Conservation (phyloP, 1,284 basidiomycete species). For the Austroboletus novae-zelandiae region DNA sequence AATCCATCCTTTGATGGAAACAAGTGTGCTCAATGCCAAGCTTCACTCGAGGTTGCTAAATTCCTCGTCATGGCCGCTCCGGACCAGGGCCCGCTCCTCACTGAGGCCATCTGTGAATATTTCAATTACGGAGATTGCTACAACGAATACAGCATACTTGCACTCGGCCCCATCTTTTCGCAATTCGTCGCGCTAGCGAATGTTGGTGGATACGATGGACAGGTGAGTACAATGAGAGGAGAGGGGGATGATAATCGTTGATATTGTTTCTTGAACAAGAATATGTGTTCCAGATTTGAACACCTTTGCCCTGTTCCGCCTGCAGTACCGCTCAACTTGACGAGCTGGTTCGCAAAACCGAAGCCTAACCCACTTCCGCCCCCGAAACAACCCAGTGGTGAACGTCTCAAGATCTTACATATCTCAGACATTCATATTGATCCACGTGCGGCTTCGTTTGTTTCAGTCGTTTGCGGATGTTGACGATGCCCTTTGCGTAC, state of each 20-base stretch:
- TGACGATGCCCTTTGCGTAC: neutral
- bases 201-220: slow-evolving; percentile 62
- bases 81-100: slow-evolving; percentile 53
- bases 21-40: slow-evolving; percentile 59
- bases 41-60: slow-evolving; percentile 58
- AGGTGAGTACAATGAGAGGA: slow-evolving; percentile 36
- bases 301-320: slow-evolving; percentile 48
- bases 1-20: slow-evolving; percentile 47
- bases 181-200: slow-evolving; percentile 64
- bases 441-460: slow-evolving; percentile 41
- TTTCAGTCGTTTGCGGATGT: neutral
- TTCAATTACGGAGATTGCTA: slow-evolving; percentile 53
- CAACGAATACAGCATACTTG: slow-evolving; percentile 42
- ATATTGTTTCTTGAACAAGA: neutral
- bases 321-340: slow-evolving; percentile 48
- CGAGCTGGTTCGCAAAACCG: slow-evolving; percentile 55
- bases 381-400: slow-evolving; percentile 52
- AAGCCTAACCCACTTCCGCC: slow-evolving; percentile 61
- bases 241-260: neutral
- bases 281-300: slow-evolving; percentile 18
- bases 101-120: slow-evolving; percentile 55
- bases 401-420: slow-evolving; percentile 67
- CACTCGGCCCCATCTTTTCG: slow-evolving; percentile 54
- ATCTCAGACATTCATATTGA: slow-evolving; percentile 77
- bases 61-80: slow-evolving; percentile 62